Conservation (phyloP, 768 basidiomycete species). For the Rhodotorula graminis region DNA sequence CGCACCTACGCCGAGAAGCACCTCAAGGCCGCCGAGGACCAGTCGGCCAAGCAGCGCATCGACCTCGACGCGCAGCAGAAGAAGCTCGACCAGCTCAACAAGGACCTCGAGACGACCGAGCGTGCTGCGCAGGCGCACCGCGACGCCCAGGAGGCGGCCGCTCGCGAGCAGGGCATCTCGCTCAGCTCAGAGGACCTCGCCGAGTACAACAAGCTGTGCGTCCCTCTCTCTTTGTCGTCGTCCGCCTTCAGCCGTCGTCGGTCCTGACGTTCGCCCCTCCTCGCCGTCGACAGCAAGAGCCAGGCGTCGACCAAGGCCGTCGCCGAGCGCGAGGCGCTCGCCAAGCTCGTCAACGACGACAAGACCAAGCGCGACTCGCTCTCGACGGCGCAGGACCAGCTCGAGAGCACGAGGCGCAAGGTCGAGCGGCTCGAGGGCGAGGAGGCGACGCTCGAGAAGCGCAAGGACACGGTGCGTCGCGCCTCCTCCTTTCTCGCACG, state of each 20-base stretch:
- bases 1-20: constrained; percentile 80
- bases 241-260: too few species aligned
- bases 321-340: constrained; percentile 78
- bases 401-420: constrained; percentile 61
- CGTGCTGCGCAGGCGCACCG: constrained; percentile 67
- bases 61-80: constrained; percentile 50
- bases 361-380: constrained; percentile 66
- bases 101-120: constrained; percentile 64
- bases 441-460: constrained; percentile 45
- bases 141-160: constrained; percentile 71
- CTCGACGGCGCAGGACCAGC: constrained; percentile 62
- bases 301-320: constrained; percentile 72
- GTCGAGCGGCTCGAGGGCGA: constrained; percentile 51
- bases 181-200: constrained; percentile 77
- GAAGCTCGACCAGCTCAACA: constrained; percentile 52
- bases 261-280: too few species aligned
- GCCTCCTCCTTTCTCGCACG: too few species aligned
- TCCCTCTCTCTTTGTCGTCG: constrained; percentile 1
- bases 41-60: constrained; percentile 60
- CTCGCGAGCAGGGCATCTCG: constrained; percentile 64
- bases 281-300: constrained; percentile 59
- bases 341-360: constrained; percentile 73
- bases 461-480: constrained; percentile 57
- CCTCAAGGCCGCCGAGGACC: constrained; percentile 62
- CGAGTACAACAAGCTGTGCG: constrained; percentile 78